Evolutionary conservation across 768 basidiomycete genomes (phyloP), one percentile per base, ranked within the genome.

Genomic region (Amanita inopinata): DNA sequence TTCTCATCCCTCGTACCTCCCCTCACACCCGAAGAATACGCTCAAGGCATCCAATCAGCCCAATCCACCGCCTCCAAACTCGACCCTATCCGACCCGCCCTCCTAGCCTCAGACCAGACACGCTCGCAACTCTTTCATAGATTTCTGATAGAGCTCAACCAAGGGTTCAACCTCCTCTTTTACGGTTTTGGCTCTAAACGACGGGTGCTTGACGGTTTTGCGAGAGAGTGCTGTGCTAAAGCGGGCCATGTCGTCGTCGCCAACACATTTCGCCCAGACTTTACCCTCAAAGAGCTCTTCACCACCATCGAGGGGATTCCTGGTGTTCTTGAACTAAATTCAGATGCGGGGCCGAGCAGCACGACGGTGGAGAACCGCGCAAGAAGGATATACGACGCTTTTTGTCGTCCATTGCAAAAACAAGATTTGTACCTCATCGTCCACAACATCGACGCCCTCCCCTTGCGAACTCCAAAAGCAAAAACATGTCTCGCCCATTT

Each of bases 181-280:
- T 89, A 90, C 53, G 94, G 94, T 1, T 76, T 79, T 53, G 94
- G 94, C 4, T 93, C 89, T 14, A 99, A 99, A 58, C 71, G 88
- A 43, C 58, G 55, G 12, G 50, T 83, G 6, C 65, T 99, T 23
- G 87, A 94, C 55, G 65, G 74, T 15, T 87, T 96, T 43, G 89
- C 83, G 1, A 64, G 57, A 3, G 62, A 70, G 0, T 55, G 62
- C 15, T 76, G 85, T 48, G 60, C 73, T 5, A 73, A 66, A 40
- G 59, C 55, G 0, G 89, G 90, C 0, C 73, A 87, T 48, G 81
- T 88, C 33, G 73, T 89, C 42, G 67, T 92, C 15, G 73, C 80
- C 18, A 87, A 94, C 51, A 89, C 77, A 0, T 87, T 81, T 59
- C 78, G 80, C 43, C 83, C 85, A 0, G 67, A 71, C 12, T 74